phyloP scores from a whole-genome alignment of 129 eudicot species.

The Gnaphalium uliginosum region DNA sequence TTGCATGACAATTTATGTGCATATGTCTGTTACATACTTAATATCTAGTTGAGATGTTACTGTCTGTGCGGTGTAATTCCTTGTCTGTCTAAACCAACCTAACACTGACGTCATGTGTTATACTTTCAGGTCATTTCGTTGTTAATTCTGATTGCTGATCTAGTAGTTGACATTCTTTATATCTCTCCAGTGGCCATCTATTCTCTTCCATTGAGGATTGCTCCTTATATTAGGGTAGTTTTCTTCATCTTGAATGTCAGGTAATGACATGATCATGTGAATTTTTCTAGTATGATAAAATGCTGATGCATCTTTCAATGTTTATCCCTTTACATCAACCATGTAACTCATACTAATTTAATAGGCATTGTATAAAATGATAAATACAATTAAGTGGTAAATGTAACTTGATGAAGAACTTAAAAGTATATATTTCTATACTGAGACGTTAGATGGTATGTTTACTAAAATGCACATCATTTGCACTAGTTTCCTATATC shows the following conservation, averaged over 20 bases:
- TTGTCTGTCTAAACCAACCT: conserved; percentile 22
- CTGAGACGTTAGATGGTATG: neutral
- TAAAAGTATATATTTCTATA: neutral
- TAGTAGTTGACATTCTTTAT: conserved; percentile 54
- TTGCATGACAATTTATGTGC: neutral
- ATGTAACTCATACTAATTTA: conserved; percentile 6
- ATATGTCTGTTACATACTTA: neutral
- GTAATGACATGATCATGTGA: conserved; percentile 37
- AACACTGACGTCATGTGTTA: conserved; percentile 13
- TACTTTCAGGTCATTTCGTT: conserved; percentile 62
- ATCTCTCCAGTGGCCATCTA: conserved; percentile 70
- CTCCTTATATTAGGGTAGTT: conserved; percentile 80
- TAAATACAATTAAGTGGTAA: neutral
- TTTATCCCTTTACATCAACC: conserved; percentile 10
- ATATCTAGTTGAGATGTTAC: neutral
- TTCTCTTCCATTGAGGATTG: conserved; percentile 89
- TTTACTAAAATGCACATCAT: neutral
- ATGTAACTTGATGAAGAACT: neutral
- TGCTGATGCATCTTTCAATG: neutral
- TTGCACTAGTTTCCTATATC: neutral
- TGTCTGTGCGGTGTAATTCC: conserved; percentile 9
- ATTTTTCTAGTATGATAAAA: conserved; percentile 18
- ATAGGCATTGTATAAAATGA: conserved; percentile 1
- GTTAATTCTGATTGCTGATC: conserved; percentile 67
- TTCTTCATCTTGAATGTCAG: conserved; percentile 76